Conservation (phyloP, 805 yeast species). For the Metschnikowia colocasiae region DNA sequence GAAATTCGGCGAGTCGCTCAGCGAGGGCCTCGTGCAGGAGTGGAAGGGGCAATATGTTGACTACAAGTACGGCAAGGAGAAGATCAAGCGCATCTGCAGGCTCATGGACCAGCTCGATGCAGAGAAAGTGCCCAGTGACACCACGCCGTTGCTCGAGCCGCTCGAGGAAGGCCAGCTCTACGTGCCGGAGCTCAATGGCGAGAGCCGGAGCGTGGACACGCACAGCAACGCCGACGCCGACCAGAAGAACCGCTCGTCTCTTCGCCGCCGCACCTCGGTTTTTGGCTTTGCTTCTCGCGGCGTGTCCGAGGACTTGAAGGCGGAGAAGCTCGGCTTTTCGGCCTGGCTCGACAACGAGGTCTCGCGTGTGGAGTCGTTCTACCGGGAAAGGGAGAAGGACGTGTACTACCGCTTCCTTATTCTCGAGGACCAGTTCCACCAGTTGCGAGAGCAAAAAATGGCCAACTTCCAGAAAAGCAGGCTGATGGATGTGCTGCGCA, state of each 20-base stretch:
- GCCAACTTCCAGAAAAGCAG: conserved; percentile 3
- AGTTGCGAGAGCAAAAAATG: conserved; percentile 52
- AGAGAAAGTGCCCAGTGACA: conserved; percentile 13
- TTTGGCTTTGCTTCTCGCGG: conserved; percentile 6
- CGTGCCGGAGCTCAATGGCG: conserved; percentile 4
- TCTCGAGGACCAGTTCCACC: conserved; percentile 66
- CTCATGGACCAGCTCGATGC: conserved; percentile 18
- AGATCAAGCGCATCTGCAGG: conserved; percentile 37
- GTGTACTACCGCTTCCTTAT: conserved; percentile 56
- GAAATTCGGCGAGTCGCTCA: conserved; percentile 69
- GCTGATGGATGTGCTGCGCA: conserved; percentile 8
- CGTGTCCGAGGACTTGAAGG: conserved; percentile 19
- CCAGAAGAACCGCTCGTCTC: not conserved
- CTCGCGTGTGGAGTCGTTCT: conserved; percentile 58
- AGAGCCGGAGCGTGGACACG: not conserved
- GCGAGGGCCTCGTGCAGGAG: conserved; percentile 73
- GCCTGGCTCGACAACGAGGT: conserved; percentile 66
- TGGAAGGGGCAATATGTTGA: conserved; percentile 84
- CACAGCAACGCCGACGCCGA: not conserved
- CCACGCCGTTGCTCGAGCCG: conserved; percentile 19
- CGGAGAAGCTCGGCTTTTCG: conserved; percentile 47
- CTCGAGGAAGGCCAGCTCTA: conserved; percentile 4
- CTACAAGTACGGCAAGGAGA: conserved; percentile 58
- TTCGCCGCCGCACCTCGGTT: not conserved
- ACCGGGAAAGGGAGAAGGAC: conserved; percentile 55